These are phyloP conservation scores for Dysphania ambrosioides DNA, from an alignment of 148 eudicot genomes.

Conservation along the genomic window DNA sequence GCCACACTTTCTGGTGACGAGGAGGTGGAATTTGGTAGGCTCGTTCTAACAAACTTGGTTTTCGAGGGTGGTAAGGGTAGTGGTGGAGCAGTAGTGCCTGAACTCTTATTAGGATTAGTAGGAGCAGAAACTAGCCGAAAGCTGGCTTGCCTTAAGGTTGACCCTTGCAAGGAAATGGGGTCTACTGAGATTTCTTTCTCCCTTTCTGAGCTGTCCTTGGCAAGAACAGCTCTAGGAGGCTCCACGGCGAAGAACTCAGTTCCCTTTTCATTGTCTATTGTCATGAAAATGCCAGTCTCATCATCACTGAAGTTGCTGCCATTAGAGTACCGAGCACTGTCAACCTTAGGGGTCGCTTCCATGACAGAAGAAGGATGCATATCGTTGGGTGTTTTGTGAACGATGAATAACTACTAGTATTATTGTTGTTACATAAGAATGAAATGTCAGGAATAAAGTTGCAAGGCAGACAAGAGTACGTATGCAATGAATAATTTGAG, in stretches of 20 bases:
- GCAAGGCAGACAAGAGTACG: not conserved
- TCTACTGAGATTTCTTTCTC: slow-evolving; percentile 82
- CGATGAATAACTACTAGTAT: not conserved
- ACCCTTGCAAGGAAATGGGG: slow-evolving; percentile 61
- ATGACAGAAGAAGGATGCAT: slow-evolving; percentile 6
- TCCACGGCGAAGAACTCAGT: slow-evolving; percentile 37
- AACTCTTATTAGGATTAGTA: not conserved
- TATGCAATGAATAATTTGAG: not conserved
- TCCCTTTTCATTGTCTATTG: slow-evolving; percentile 31
- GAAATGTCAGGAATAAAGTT: not conserved
- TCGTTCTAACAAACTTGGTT: slow-evolving; percentile 50
- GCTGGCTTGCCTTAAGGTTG: slow-evolving; percentile 32
- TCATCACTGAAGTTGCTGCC: slow-evolving; percentile 32
- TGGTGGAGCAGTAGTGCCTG: slow-evolving; percentile 13
- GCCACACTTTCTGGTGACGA: slow-evolving; percentile 42
- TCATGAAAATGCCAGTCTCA: slow-evolving; percentile 33
- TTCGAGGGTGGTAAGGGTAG: slow-evolving; percentile 39
- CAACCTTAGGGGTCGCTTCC: slow-evolving; percentile 11
- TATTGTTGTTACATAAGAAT: not conserved
- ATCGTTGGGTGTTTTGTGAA: not conserved
- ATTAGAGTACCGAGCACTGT: slow-evolving; percentile 30
- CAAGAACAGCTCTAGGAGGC: slow-evolving; percentile 28
- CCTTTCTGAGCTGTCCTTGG: slow-evolving; percentile 27
- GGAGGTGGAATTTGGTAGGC: slow-evolving; percentile 58
- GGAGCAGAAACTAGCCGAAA: slow-evolving; percentile 34